Conservation (phyloP, 1,284 basidiomycete species). For the Entoloma clypeatum region DNA sequence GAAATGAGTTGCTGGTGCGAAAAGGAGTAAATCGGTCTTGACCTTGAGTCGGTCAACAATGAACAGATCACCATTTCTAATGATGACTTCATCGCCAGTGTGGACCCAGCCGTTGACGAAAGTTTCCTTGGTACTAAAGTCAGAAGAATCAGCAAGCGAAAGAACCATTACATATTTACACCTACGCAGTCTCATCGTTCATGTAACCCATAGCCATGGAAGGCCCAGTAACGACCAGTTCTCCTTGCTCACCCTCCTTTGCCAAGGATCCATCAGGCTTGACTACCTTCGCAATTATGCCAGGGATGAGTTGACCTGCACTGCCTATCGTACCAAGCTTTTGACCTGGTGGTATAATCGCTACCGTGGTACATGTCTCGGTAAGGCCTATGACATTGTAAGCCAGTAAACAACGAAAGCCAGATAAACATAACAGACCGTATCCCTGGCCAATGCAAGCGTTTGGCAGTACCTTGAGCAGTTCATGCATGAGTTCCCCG, state of each 20-base stretch:
- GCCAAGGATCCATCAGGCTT: constrained; percentile 60
- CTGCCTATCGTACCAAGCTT: constrained; percentile 52
- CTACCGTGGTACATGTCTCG: constrained; percentile 39
- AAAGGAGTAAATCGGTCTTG: background rate
- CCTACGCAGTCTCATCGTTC: constrained; percentile 54
- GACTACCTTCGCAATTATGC: constrained; percentile 50
- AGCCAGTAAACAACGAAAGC: constrained; percentile 13
- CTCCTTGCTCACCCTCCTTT: constrained; percentile 61
- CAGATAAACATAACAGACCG: constrained; percentile 25
- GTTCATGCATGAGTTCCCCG: constrained; percentile 35
- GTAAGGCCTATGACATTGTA: constrained; percentile 36
- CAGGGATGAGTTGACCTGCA: constrained; percentile 55
- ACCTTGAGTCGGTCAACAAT: constrained; percentile 66
- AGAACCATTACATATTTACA: constrained; percentile 7
- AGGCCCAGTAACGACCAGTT: constrained; percentile 58
- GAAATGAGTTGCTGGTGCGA: constrained; percentile 1
- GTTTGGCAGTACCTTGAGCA: constrained; percentile 38
- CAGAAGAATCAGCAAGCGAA: constrained; percentile 3
- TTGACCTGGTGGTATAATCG: constrained; percentile 43
- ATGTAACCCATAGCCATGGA: constrained; percentile 54
- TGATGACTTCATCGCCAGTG: constrained; percentile 61
- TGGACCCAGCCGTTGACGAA: constrained; percentile 60
- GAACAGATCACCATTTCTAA: constrained; percentile 53
- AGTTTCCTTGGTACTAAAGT: constrained; percentile 53
- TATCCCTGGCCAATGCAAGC: constrained; percentile 46